Evolutionary conservation across 2,329 filamentous ascomycete genomes (phyloP), one percentile per base, ranked within the genome.

Genomic region (Penicillium thymicola): DNA sequence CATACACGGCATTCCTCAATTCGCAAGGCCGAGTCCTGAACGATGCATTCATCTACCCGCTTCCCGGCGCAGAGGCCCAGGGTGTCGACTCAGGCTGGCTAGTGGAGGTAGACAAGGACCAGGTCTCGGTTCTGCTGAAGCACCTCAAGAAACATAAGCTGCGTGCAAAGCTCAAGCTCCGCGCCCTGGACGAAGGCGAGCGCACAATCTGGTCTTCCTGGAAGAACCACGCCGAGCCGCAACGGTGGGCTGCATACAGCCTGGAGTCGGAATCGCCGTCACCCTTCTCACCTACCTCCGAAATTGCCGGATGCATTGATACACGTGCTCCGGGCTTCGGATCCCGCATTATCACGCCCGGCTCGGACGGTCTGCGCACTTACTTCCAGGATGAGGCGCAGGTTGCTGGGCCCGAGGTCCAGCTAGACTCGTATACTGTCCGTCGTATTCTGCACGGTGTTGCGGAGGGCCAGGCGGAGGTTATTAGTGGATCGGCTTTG

Each of bases 61-160:
- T 72, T 76, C 84, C 61, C 68, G 75, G 44, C 68, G 54, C 66
- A 51, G 53, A 66, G 21, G 65, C 59, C 46, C 62, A 58, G 34
- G 61, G 60, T 11, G 66, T 59, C 43, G 75, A 67, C 54, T 68
- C 68, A 5, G 76, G 81, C 30, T 93, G 89, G 79, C 75, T 96
- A 57, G 81, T 99, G 58, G 94, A 99, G 70, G 89, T 92, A 13
- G 92, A 96, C 73, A 84, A 84, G 5, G 77, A 76, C 5, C 84
- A 92, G 67, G 84, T 84, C 0, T 76, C 82, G 2, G 76, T 71
- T 4, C 72, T 97, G 56, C 71, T 86, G 58, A 85, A 83, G 63
- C 90, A 94, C 73, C 79, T 99, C 56, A 89, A 87, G 72, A 85
- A 90, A 59, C 95, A 96, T 75, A 96, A 92, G 72, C 79, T 99